Evolutionary conservation across 2,329 filamentous ascomycete genomes (phyloP).

Genomic region (Purpureocillium takamizusanense): DNA sequence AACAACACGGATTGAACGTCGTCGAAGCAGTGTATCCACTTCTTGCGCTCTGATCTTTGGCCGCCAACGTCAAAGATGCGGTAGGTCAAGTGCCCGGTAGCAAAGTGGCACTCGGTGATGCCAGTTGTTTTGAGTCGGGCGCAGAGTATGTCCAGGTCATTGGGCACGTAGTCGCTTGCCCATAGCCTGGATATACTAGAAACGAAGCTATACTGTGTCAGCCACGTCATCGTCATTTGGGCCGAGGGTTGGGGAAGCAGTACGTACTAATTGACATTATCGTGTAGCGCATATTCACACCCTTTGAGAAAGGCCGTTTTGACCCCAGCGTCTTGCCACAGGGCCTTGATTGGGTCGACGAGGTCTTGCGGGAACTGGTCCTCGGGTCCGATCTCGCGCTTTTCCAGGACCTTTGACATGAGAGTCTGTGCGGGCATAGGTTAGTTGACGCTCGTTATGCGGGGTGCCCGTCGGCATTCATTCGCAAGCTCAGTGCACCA

Average conservation of each 20-base stretch:
- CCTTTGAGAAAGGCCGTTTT: conserved; percentile 84
- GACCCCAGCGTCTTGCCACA: conserved; percentile 80
- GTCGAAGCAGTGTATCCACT: conserved; percentile 96
- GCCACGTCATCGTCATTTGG: conserved; percentile 8
- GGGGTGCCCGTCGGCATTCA: no score
- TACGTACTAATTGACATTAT: conserved; percentile 89
- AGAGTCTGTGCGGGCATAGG: conserved; percentile 61
- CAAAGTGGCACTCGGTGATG: conserved; percentile 92
- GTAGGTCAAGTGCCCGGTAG: conserved; percentile 84
- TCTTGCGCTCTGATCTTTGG: conserved; percentile 87
- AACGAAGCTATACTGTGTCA: conserved; percentile 72
- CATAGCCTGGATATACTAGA: conserved; percentile 68
- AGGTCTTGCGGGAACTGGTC: conserved; percentile 73
- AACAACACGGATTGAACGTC: conserved; percentile 90
- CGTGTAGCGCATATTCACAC: conserved; percentile 93
- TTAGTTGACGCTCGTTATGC: no score
- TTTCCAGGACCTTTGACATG: conserved; percentile 66
- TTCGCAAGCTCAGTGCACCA: no score
- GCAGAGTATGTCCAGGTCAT: conserved; percentile 88
- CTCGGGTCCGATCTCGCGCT: conserved; percentile 74
- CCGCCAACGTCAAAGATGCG: conserved; percentile 95
- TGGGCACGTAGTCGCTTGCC: conserved; percentile 71
- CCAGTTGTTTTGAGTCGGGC: conserved; percentile 87
- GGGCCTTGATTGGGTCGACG: conserved; percentile 67
- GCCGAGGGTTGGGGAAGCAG: no score